phyloP scores from a whole-genome alignment of 805 yeast genomes.

The Kluyveromyces nonfermentans region DNA sequence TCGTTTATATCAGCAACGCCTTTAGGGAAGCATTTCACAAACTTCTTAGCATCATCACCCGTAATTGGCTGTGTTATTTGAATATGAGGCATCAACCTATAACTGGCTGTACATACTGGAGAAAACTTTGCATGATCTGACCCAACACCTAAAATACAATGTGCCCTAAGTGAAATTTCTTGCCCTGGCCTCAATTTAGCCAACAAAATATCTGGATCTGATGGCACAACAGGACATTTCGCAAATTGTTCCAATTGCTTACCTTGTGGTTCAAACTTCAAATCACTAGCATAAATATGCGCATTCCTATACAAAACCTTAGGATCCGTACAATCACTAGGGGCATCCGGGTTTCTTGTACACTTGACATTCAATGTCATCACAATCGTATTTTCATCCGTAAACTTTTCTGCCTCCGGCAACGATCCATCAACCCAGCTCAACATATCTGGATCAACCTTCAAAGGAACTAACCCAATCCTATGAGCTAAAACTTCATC shows the following conservation, averaged over 20 bases:
- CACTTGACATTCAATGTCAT: slow-evolving; percentile 74
- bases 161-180: slow-evolving; percentile 83
- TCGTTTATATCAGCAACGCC: slow-evolving; percentile 79
- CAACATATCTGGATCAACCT: slow-evolving; percentile 81
- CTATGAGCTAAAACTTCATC: slow-evolving; percentile 96
- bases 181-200: slow-evolving; percentile 97
- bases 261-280: slow-evolving; percentile 88
- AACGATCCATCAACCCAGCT: slow-evolving; percentile 67
- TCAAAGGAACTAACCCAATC: slow-evolving; percentile 85
- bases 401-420: slow-evolving; percentile 62
- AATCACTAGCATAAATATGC: slow-evolving; percentile 79
- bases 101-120: slow-evolving; percentile 95
- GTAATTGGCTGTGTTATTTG: slow-evolving; percentile 63
- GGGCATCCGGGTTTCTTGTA: slow-evolving; percentile 76
- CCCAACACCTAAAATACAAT: slow-evolving; percentile 86
- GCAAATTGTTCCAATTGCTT: slow-evolving; percentile 67
- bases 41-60: slow-evolving; percentile 68
- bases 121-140: slow-evolving; percentile 96
- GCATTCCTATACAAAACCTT: slow-evolving; percentile 75
- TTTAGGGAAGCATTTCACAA: slow-evolving; percentile 84
- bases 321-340: slow-evolving; percentile 70
- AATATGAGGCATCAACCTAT: slow-evolving; percentile 83
- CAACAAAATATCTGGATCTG: slow-evolving; percentile 80
- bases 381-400: slow-evolving; percentile 85
- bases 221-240: slow-evolving; percentile 56